Evolutionary conservation across 257 asterid species (phyloP).

Genomic region (Solanum rostratum): DNA sequence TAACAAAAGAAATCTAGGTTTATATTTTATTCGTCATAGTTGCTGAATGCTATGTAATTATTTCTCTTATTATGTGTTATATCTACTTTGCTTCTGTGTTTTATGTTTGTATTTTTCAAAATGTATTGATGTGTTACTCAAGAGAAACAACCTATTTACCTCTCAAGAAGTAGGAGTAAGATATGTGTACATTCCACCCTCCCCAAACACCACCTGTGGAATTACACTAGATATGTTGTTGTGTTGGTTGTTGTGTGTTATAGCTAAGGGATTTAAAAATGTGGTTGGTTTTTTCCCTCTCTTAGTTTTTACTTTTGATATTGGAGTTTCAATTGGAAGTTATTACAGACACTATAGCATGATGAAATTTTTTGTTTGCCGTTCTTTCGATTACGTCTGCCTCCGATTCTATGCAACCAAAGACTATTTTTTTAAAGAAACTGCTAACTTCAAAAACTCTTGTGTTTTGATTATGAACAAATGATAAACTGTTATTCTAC

Average conservation of each 20-base stretch:
- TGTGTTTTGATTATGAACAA: neutral
- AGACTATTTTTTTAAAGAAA: neutral
- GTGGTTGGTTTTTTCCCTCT: neutral
- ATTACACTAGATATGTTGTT: too few species aligned
- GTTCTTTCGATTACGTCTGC: too few species aligned
- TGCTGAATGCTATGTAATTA: too few species aligned
- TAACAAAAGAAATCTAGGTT: neutral
- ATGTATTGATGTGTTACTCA: too few species aligned
- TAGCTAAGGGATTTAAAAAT: neutral
- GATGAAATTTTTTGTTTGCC: neutral
- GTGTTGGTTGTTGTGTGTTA: neutral
- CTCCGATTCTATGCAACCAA: too few species aligned
- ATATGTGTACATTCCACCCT: too few species aligned
- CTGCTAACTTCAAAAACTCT: neutral
- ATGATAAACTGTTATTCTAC: neutral
- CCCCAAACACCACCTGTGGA: too few species aligned
- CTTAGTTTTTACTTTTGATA: neutral
- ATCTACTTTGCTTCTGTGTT: too few species aligned
- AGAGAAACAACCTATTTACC: too few species aligned
- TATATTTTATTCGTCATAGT: neutral
- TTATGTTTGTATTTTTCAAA: too few species aligned
- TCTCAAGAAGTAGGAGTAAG: too few species aligned
- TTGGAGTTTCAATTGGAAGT: neutral
- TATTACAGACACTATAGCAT: neutral
- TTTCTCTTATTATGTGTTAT: too few species aligned